These are phyloP conservation scores for Talaromyces amestolkiae DNA, from an alignment of 2,329 filamentous ascomycete genomes.

Conservation along the genomic window DNA sequence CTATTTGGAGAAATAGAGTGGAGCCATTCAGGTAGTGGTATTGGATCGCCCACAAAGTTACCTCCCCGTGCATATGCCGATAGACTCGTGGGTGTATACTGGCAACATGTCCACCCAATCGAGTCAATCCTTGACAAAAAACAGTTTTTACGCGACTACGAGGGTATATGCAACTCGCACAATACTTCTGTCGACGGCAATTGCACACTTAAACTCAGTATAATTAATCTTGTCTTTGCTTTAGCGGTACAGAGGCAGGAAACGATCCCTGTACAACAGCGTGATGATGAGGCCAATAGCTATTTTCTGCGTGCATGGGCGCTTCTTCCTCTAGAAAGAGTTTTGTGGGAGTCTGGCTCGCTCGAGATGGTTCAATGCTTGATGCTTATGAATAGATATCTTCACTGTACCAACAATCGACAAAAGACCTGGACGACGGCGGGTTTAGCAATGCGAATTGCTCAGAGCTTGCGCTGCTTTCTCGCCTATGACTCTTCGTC, in stretches of 20 bases:
- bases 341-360: conserved; percentile 23
- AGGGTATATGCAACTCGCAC: conserved; percentile 4
- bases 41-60: conserved; percentile 11
- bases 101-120: conserved; percentile 21
- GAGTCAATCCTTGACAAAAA: conserved; percentile 22
- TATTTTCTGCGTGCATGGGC: conserved; percentile 24
- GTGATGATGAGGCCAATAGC: conserved; percentile 20
- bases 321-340: conserved; percentile 19
- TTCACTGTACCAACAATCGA: conserved; percentile 24
- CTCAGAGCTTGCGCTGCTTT: conserved; percentile 23
- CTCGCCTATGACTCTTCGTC: conserved; percentile 1
- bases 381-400: conserved; percentile 25
- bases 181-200: background rate
- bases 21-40: background rate
- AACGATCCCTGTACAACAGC: conserved; percentile 8
- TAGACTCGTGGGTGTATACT: conserved; percentile 22
- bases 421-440: conserved; percentile 26
- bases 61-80: conserved; percentile 22
- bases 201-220: conserved; percentile 16
- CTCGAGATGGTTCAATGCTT: conserved; percentile 23
- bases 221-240: conserved; percentile 23
- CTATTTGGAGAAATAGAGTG: conserved; percentile 23
- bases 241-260: conserved; percentile 24
- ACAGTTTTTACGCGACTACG: conserved; percentile 19
- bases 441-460: conserved; percentile 23